Evolutionary conservation across 2,329 filamentous ascomycete species (phyloP).

Genomic region (Bipolaris victoriae): DNA sequence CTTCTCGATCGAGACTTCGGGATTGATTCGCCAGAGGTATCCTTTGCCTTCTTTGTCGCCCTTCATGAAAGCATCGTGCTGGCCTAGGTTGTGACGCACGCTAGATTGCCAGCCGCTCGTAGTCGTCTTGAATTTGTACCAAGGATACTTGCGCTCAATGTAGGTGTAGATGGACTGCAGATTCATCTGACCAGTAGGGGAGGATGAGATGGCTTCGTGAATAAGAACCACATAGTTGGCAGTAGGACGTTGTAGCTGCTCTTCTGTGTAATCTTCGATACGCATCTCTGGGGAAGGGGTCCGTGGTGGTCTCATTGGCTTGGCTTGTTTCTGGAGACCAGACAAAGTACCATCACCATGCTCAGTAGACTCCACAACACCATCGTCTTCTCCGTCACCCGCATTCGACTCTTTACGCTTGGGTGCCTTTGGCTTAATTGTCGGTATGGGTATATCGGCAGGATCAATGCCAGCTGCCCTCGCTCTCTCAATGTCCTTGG

Average conservation of each 20-base stretch:
- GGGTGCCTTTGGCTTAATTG: constrained; percentile 44
- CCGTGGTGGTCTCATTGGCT: constrained; percentile 56
- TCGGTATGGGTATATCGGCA: constrained; percentile 42
- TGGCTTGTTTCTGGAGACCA: constrained; percentile 56
- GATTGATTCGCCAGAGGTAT: constrained; percentile 67
- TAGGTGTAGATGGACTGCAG: constrained; percentile 70
- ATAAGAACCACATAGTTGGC: constrained; percentile 69
- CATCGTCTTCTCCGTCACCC: constrained; percentile 44
- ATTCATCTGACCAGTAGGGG: constrained; percentile 63
- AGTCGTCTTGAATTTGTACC: constrained; percentile 64
- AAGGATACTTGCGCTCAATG: constrained; percentile 68
- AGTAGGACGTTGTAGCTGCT: constrained; percentile 73
- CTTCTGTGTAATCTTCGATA: constrained; percentile 70
- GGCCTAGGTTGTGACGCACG: constrained; percentile 68
- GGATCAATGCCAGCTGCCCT: constrained; percentile 48
- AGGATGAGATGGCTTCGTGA: constrained; percentile 65
- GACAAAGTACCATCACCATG: constrained; percentile 40
- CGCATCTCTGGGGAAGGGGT: constrained; percentile 69
- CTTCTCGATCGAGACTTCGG: constrained; percentile 65
- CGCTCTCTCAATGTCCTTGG: constrained; percentile 55
- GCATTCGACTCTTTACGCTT: constrained; percentile 49
- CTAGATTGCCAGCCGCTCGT: constrained; percentile 71
- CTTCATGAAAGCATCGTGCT: constrained; percentile 65
- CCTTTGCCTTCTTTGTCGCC: constrained; percentile 67
- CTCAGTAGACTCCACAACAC: constrained; percentile 46